Evolutionary conservation across 345 rosid species (phyloP).

Genomic region (Rhizophora mangle): DNA sequence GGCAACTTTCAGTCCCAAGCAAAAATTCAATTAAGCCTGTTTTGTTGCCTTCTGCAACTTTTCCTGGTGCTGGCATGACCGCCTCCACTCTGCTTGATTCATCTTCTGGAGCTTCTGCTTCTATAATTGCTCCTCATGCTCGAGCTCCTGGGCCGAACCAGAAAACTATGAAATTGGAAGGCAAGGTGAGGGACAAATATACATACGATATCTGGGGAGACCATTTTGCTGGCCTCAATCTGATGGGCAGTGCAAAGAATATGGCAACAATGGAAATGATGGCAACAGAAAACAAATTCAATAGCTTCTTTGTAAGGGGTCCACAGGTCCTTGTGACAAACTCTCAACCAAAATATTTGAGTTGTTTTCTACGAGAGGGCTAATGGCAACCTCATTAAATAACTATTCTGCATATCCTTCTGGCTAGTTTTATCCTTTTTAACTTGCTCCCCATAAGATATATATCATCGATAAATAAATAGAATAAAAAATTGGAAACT

Average conservation of each 20-base stretch:
- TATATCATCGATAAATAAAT: background rate
- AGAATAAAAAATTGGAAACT: background rate
- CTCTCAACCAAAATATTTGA: slow-evolving; percentile 47
- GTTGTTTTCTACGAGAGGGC: slow-evolving; percentile 45
- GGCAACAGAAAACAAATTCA: slow-evolving; percentile 37
- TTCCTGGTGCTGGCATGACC: slow-evolving; percentile 34
- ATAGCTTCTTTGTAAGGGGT: slow-evolving; percentile 80
- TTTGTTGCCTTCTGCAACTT: slow-evolving; percentile 47
- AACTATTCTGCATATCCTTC: slow-evolving; percentile 2
- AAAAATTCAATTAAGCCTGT: slow-evolving; percentile 30
- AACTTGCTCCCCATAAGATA: background rate
- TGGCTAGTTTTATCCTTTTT: background rate
- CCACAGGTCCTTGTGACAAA: slow-evolving; percentile 64
- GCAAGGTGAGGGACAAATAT: slow-evolving; percentile 37
- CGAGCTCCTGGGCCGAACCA: slow-evolving; percentile 67
- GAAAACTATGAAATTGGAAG: slow-evolving; percentile 32
- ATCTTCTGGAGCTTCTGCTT: slow-evolving; percentile 35
- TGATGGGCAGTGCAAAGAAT: slow-evolving; percentile 39
- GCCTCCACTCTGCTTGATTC: slow-evolving; percentile 19
- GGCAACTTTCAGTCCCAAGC: slow-evolving; percentile 21
- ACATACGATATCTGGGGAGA: slow-evolving; percentile 86
- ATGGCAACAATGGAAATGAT: slow-evolving; percentile 33
- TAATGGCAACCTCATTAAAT: slow-evolving; percentile 34
- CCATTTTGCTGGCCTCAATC: slow-evolving; percentile 57
- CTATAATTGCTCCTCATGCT: slow-evolving; percentile 53